Base-by-base conservation (phyloP, 2,329 filamentous ascomycete species). In the Kalmusia sp. region DNA sequence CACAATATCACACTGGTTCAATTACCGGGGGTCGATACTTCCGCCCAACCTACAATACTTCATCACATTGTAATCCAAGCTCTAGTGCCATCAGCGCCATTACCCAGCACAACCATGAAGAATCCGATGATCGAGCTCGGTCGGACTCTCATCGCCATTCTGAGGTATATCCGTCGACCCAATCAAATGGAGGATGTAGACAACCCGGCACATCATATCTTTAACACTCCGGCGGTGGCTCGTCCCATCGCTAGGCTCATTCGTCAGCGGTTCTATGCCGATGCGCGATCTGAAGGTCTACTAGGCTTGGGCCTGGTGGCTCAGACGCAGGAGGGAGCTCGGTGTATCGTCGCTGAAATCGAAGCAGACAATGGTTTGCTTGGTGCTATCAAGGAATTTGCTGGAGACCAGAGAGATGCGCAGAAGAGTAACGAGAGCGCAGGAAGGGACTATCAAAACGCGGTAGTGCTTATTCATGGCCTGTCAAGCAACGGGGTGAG, bases 31-130 rank as follows among this genome's bases (percentile, higher is more conserved):
- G 17, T 63, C 3, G 55, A 65, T 19, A 24, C 51, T 35, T 57
- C 65, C 19, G 51, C 57, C 6, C 55, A 65, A 1, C 56, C 61
- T 5, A 69, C 64, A 6, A 56, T 70, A 5, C 62, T 72, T 6
- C 61, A 67, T 30, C 61, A 66, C 24, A 57, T 74, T 7, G 63
- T 70, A 27, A 59, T 64, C 25, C 68, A 72, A 35, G 66, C 71
- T 22, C 57, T 72, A 4, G 58, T 57, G n/a, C 66, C 69, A 14
- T 62, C 69, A 2, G 58, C 55, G 15, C 69, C 72, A 22, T 25
- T 74, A 2, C 71, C 71, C 4, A 74, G 71, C 49, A 71, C 68
- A n/a, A 54, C 69, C 1, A 73, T 74, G 70, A 74, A 73, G 53
- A 73, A 72, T n/a, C 57, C 69, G n/a, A 67, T 63, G 57, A 64